These are phyloP conservation scores for Jatropha curcas DNA, from an alignment of 345 rosid genomes.

Conservation along the genomic window DNA sequence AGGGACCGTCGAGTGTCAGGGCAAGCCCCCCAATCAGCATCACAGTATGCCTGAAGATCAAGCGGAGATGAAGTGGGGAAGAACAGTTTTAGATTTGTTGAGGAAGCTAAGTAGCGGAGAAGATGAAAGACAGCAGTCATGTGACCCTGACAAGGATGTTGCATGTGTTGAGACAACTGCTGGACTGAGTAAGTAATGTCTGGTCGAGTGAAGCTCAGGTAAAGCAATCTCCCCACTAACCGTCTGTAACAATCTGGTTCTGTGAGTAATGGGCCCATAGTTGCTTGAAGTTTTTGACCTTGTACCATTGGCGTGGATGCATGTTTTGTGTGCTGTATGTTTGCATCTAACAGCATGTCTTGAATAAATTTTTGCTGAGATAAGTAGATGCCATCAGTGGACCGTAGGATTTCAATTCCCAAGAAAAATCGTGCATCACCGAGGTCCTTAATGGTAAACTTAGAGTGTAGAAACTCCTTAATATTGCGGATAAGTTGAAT, in stretches of 20 bases:
- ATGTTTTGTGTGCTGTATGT: no score
- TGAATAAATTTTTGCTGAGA: background rate
- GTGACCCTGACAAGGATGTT: background rate
- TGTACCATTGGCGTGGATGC: no score
- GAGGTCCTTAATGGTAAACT: background rate
- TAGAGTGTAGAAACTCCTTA: background rate
- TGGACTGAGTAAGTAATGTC: background rate
- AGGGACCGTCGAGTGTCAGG: background rate
- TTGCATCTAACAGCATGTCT: background rate
- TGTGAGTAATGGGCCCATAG: no score
- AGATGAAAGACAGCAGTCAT: background rate
- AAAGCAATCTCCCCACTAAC: background rate
- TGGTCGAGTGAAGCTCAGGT: background rate
- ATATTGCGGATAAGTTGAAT: no score
- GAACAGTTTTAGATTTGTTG: no score
- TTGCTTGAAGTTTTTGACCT: no score
- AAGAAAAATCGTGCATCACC: background rate
- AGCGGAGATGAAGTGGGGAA: no score
- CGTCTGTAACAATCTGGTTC: background rate
- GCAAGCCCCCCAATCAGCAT: background rate
- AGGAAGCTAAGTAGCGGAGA: background rate
- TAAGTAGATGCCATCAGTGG: background rate
- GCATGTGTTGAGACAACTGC: background rate
- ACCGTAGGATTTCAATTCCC: background rate
- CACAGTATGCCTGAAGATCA: background rate